Percentiles rank a stretch among this genome's conserved stretches.
phyloP scores from a whole-genome alignment of 1,284 basidiomycete species.

The Trametes polyzona region DNA sequence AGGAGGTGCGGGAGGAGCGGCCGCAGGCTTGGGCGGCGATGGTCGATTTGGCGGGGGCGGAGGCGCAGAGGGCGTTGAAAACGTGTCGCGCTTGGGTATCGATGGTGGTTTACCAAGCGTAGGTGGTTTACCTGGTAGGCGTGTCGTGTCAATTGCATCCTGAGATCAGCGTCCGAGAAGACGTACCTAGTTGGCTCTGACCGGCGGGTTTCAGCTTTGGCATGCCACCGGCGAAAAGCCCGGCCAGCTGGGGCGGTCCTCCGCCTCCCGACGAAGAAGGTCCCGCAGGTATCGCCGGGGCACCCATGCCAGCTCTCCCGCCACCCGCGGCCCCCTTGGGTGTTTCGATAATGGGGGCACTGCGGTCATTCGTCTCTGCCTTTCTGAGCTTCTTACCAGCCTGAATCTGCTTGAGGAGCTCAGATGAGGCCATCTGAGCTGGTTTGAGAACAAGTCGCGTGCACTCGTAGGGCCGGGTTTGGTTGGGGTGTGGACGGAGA shows the following conservation, averaged over 20 bases:
- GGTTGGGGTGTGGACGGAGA: neutral
- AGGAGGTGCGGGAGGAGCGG: slow-evolving; percentile 30
- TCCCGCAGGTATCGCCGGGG: slow-evolving; percentile 43
- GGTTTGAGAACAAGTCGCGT: neutral
- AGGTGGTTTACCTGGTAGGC: slow-evolving; percentile 57
- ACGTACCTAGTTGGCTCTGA: slow-evolving; percentile 57
- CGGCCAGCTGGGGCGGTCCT: slow-evolving; percentile 81
- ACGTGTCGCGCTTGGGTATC: slow-evolving; percentile 55
- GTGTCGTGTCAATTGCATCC: slow-evolving; percentile 6
- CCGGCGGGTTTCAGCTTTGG: slow-evolving; percentile 86
- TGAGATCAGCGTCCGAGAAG: slow-evolving; percentile 3
- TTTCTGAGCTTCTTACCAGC: slow-evolving; percentile 83
- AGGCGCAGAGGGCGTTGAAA: slow-evolving; percentile 32
- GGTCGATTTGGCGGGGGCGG: slow-evolving; percentile 40
- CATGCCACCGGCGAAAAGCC: slow-evolving; percentile 88
- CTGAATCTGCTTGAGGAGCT: slow-evolving; percentile 77
- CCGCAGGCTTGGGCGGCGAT: slow-evolving; percentile 34
- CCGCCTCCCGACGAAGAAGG: slow-evolving; percentile 47
- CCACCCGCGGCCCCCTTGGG: slow-evolving; percentile 50
- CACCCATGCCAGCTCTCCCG: slow-evolving; percentile 38
- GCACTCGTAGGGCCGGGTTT: neutral
- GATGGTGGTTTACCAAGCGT: slow-evolving; percentile 69
- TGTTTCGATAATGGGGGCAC: slow-evolving; percentile 65
- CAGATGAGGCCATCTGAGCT: slow-evolving; percentile 66
- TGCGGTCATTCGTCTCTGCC: slow-evolving; percentile 81